Percentiles rank a stretch among this genome's conserved stretches.
Evolutionary conservation across 2,329 filamentous ascomycete species (phyloP).

Genomic region (Aspergillus terreus): DNA sequence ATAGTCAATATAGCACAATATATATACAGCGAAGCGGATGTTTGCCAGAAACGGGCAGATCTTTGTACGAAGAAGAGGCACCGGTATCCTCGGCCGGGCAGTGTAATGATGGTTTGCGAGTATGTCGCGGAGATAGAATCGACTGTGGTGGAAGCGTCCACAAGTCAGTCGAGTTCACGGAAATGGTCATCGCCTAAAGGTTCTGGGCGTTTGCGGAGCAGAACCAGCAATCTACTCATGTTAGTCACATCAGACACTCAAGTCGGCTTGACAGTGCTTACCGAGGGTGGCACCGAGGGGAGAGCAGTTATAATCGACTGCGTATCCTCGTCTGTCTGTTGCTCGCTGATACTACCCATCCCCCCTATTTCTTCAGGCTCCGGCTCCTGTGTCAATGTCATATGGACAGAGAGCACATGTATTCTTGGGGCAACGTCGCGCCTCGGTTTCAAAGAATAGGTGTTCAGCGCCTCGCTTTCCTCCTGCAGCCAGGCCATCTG

Average conservation of each 20-base stretch:
- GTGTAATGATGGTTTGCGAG: too few species aligned
- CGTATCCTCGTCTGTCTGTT: slow-evolving; percentile 8
- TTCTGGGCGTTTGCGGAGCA: too few species aligned
- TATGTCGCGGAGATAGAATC: too few species aligned
- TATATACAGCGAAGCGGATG: background rate
- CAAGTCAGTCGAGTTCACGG: too few species aligned
- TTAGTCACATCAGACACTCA: too few species aligned
- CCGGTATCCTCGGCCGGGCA: too few species aligned
- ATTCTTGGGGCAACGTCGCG: slow-evolving; percentile 25
- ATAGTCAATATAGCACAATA: background rate
- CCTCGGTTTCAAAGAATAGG: slow-evolving; percentile 28
- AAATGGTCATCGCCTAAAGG: too few species aligned
- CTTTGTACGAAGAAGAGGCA: too few species aligned
- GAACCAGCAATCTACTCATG: too few species aligned
- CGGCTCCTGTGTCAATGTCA: slow-evolving; percentile 20
- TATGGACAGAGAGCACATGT: slow-evolving; percentile 28
- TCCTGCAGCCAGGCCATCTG: slow-evolving; percentile 32
- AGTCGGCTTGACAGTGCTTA: background rate
- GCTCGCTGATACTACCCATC: background rate
- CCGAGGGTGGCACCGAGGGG: slow-evolving; percentile 17
- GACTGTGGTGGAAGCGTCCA: too few species aligned
- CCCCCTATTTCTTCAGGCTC: slow-evolving; percentile 3
- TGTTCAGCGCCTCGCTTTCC: slow-evolving; percentile 23
- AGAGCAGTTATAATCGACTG: slow-evolving; percentile 27
- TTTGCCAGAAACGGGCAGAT: too few species aligned